Base-by-base conservation (phyloP, 441 rosid species). In the Erysimum pusillum region DNA sequence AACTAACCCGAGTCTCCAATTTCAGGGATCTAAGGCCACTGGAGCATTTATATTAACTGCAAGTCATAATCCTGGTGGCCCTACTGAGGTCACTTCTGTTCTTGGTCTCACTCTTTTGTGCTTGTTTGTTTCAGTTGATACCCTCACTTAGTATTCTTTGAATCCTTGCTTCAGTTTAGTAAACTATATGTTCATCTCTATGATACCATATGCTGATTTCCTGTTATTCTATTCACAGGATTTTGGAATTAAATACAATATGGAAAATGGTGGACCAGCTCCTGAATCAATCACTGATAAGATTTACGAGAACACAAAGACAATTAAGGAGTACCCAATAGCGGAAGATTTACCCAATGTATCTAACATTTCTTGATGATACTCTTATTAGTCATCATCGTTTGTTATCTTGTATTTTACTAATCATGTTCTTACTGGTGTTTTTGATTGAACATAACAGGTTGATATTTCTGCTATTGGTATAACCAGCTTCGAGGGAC, bases 211-310 rank as follows among this genome's bases (percentile, higher is more conserved):
- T 41, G 11, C n/a, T 65, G 42, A 15, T 32, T 42, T 35, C 59
- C 7, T 69, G 56, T 44, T 3, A 31, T 52, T 42, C 9, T 12
- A 6, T 22, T 52, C 39, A 48, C 88, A 93, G 99, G 98, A 96
- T 84, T 96, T 96, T 87, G 99, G 99, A 68, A 93, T 93, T 83
- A 96, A 96, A 88, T 96, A 96, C 85, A 96, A 96, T 86, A 96
- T 96, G 99, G 99, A 88, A 83, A 96, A 92, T 71, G 99, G 99
- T 72, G 99, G 99, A 70, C 99, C 99, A 78, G 98, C 99, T 78
- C 98, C 98, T 2, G 99, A 96, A 86, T 93, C 85, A 53, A 87
- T 96, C 79, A 96, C 99, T 32, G 89, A 96, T 81, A 90, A 90
- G 86, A 96, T 96, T 65, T 96, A 86, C 81, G 97, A 96, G 82